phyloP scores from a whole-genome alignment of 345 rosid species.

The Anastatica hierochuntica region DNA sequence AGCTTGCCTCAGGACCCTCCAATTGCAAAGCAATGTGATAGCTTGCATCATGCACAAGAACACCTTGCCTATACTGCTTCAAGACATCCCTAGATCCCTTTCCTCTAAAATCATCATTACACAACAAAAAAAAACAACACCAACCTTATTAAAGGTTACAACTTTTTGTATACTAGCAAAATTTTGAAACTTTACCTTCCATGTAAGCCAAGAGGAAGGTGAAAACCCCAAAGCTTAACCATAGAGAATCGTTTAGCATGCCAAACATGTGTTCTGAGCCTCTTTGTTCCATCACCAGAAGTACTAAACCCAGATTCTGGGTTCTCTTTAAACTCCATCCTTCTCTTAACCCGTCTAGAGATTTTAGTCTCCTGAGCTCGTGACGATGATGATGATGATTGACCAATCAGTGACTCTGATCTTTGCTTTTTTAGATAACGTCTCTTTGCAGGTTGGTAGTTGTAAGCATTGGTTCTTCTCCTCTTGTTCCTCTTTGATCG shows the following conservation, averaged over 20 bases:
- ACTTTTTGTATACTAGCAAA: too few species aligned
- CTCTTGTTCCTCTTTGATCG: conserved; percentile 60
- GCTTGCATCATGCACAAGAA: conserved; percentile 71
- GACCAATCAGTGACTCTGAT: conserved; percentile 19
- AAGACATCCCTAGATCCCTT: conserved; percentile 80
- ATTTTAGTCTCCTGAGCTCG: too few species aligned
- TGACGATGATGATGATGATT: conserved; percentile 13
- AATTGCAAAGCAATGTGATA: conserved; percentile 51
- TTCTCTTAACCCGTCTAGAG: conserved; percentile 48
- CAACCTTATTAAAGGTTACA: neutral
- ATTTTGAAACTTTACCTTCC: conserved; percentile 51
- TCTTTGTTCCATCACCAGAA: conserved; percentile 80
- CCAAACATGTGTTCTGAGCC: conserved; percentile 91
- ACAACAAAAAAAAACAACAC: too few species aligned
- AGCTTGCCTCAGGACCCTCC: conserved; percentile 70
- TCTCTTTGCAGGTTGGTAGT: conserved; percentile 39
- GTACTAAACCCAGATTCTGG: conserved; percentile 45
- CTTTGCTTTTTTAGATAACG: conserved; percentile 38
- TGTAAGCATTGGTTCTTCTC: conserved; percentile 67
- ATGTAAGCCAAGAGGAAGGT: conserved; percentile 80
- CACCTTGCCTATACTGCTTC: conserved; percentile 58
- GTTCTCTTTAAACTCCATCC: conserved; percentile 53
- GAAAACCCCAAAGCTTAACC: conserved; percentile 75
- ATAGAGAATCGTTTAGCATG: conserved; percentile 80
- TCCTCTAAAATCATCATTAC: conserved; percentile 59